phyloP scores from a whole-genome alignment of 192 early-diverging fungal species.

The Coemansia sp. region DNA sequence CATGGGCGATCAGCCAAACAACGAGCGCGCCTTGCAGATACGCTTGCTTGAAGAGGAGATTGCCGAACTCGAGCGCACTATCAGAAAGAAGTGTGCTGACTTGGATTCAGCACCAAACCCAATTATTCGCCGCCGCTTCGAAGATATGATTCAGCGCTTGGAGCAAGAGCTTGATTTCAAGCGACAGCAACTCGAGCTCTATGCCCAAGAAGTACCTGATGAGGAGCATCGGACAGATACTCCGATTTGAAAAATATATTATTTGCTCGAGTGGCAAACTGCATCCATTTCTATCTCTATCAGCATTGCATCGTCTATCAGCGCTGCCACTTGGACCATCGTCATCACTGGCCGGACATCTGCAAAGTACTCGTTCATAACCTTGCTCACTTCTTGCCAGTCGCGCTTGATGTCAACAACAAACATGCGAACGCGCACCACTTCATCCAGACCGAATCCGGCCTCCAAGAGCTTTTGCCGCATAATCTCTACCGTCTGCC shows the following conservation, averaged over 20 bases:
- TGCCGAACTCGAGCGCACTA: conserved; percentile 42
- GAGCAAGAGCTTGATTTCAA: conserved; percentile 41
- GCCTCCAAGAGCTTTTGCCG: conserved; percentile 15
- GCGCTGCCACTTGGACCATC: conserved; percentile 40
- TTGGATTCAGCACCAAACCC: conserved; percentile 50
- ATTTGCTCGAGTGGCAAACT: conserved; percentile 15
- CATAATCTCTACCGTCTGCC: conserved; percentile 32
- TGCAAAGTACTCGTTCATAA: conserved; percentile 32
- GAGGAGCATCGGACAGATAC: not conserved
- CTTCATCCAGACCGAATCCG: conserved; percentile 15
- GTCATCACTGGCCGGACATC: conserved; percentile 39
- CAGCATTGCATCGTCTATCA: conserved; percentile 43
- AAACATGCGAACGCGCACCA: conserved; percentile 47
- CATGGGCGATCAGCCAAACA: conserved; percentile 36
- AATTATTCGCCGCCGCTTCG: conserved; percentile 45
- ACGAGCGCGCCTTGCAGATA: conserved; percentile 44
- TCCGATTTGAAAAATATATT: not conserved
- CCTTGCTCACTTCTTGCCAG: conserved; percentile 36
- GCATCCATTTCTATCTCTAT: conserved; percentile 56
- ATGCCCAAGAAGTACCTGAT: conserved; percentile 15
- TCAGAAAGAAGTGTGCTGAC: conserved; percentile 40
- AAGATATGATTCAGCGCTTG: conserved; percentile 43
- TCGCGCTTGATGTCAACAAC: conserved; percentile 42
- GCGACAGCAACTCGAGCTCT: conserved; percentile 27
- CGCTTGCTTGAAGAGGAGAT: conserved; percentile 45